These are phyloP conservation scores for Daphne laureola DNA, from an alignment of 441 rosid genomes.

Conservation along the genomic window DNA sequence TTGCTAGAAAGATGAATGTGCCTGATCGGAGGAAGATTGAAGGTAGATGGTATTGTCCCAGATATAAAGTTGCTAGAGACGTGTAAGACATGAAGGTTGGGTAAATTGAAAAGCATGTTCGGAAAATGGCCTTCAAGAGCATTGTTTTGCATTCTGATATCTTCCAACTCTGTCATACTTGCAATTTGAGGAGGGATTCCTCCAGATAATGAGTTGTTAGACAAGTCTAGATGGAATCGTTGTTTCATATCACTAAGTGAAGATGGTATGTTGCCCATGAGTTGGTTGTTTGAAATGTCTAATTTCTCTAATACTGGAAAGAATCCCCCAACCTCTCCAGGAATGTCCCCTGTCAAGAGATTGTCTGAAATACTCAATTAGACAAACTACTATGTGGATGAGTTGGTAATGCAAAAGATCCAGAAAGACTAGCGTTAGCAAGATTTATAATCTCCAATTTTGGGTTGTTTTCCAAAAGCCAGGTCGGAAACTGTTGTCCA, in stretches of 20 bases:
- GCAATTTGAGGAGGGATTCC: no score
- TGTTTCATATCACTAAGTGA: slow-evolving; percentile 10
- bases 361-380: slow-evolving; percentile 18
- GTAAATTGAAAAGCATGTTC: no score
- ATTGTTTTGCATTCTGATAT: no score
- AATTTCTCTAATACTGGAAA: not conserved
- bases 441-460: rapidly evolving
- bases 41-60: no score
- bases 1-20: no score
- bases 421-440: slow-evolving; percentile 11
- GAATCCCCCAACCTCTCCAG: not conserved
- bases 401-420: slow-evolving; percentile 9
- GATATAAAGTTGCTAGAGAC: no score
- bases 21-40: no score
- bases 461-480: no score
- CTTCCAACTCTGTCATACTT: no score
- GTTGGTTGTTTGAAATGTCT: slow-evolving; percentile 3
- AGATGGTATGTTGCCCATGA: slow-evolving; percentile 4
- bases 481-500: no score
- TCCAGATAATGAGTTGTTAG: slow-evolving; percentile 3
- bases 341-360: not conserved
- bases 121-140: no score
- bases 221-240: not conserved
- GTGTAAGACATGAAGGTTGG: no score
- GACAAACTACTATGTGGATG: not conserved